A percentile compares a stretch with the other conserved stretches of the same genome.
Evolutionary conservation across 1,139 yeast genomes (phyloP).

Genomic region (Nakaseomyces delphensis): DNA sequence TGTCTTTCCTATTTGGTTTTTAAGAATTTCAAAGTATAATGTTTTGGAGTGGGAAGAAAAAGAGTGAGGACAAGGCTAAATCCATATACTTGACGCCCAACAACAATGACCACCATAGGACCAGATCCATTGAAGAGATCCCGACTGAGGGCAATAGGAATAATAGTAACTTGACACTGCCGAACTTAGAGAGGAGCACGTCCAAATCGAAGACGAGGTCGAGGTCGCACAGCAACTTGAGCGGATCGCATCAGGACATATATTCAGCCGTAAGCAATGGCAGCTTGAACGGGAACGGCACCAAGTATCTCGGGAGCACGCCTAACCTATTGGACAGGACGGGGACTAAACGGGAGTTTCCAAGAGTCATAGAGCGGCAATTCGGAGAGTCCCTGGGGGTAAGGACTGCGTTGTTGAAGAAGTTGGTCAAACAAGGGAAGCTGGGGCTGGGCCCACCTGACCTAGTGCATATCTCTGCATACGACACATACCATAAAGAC

Average conservation of each 20-base stretch:
- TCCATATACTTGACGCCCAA: neutral
- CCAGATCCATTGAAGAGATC: neutral
- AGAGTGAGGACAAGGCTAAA: neutral
- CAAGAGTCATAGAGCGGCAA: constrained; percentile 23
- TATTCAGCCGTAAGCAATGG: too few species aligned
- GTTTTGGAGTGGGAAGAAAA: constrained; percentile 1
- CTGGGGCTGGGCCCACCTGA: constrained; percentile 76
- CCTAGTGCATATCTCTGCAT: constrained; percentile 58
- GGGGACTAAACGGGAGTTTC: constrained; percentile 42
- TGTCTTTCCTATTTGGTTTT: too few species aligned
- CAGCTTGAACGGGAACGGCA: too few species aligned
- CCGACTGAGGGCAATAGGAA: constrained; percentile 1
- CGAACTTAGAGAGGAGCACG: neutral
- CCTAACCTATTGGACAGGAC: constrained; percentile 58
- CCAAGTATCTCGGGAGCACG: constrained; percentile 44
- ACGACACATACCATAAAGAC: constrained; percentile 33
- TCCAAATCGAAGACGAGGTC: neutral
- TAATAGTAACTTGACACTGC: constrained; percentile 3
- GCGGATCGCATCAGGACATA: too few species aligned
- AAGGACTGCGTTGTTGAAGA: constrained; percentile 18
- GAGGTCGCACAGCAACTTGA: neutral
- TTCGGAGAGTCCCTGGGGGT: constrained; percentile 27
- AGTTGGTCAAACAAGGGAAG: constrained; percentile 15
- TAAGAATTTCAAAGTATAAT: neutral
- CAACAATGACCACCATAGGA: neutral